phyloP scores from a whole-genome alignment of 306 rosid species.

The Fragaria iinumae region DNA sequence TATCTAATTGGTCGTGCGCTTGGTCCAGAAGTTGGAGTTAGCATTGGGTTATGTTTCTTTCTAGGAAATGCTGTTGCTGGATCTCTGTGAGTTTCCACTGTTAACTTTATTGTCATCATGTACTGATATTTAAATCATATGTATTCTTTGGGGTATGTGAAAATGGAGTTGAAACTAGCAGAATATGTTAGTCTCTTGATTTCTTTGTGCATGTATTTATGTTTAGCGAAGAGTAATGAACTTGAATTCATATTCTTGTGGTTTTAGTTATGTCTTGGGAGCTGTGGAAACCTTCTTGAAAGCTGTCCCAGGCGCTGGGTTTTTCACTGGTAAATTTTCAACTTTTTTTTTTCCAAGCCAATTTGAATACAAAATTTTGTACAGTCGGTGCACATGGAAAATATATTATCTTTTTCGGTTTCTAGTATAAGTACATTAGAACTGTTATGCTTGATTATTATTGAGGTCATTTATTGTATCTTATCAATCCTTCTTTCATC shows the following conservation, averaged over 20 bases:
- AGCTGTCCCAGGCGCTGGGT: slow-evolving; percentile 93
- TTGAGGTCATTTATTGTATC: slow-evolving; percentile 6
- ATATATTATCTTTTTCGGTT: not conserved
- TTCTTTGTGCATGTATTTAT: slow-evolving; percentile 16
- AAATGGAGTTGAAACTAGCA: slow-evolving; percentile 18
- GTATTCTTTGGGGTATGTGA: slow-evolving; percentile 21
- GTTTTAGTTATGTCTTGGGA: slow-evolving; percentile 90
- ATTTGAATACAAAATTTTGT: not conserved
- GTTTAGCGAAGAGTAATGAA: slow-evolving; percentile 17
- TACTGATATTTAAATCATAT: slow-evolving; percentile 3
- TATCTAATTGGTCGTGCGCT: slow-evolving; percentile 99
- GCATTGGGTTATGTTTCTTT: slow-evolving; percentile 97
- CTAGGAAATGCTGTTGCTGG: slow-evolving; percentile 99
- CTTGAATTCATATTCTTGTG: slow-evolving; percentile 37
- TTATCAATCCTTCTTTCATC: slow-evolving; percentile 17
- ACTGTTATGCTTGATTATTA: not conserved
- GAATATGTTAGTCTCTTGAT: slow-evolving; percentile 16
- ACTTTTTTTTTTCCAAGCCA: not conserved
- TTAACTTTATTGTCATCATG: slow-evolving; percentile 16
- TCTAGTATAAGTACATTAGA: not conserved
- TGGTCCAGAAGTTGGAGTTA: slow-evolving; percentile 99
- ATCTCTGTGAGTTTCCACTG: slow-evolving; percentile 72
- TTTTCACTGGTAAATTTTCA: slow-evolving; percentile 71
- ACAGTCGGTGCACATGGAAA: not conserved
- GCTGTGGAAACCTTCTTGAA: slow-evolving; percentile 98